Evolutionary conservation across 768 basidiomycete species (phyloP), one percentile per base, ranked within the genome.

Genomic region (Tephrocybe sp.): DNA sequence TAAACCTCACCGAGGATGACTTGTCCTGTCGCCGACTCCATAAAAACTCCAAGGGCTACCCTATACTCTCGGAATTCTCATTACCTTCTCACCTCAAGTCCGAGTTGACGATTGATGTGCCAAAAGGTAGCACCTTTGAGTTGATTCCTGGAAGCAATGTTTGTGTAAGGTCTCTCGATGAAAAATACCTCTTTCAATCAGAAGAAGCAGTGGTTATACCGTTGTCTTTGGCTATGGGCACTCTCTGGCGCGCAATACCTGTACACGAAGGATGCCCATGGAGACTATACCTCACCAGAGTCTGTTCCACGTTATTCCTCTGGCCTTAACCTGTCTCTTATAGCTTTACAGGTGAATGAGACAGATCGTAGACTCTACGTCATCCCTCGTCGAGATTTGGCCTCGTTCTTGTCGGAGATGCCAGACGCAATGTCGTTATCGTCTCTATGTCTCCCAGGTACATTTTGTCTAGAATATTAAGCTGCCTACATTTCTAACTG

Each of bases 401-500:
- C 78, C 5, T 76, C 79, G 2, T 93, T 75, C 52, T 52, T 79
- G 41, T 69, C 77, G 9, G 69, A 78, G 26, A 70, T 96, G 39
- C 86, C 91, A 2, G 86, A 93, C 64, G 61, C 69, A 2, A 68
- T 80, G 0, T 77, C 85, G 6, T 68, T 96, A 24, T 90, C 89
- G 8, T 85, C 86, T 18, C 61, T 94, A n/a, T 66, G 82, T 51
- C 75, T 96, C 27, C 92, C 92, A 47, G 93, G 91, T 78, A 66
- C 55, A 70, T 78, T 13, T 24, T 27, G n/a, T 19, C 31, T 18
- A 26, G 53, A 9, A 30, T 45, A 35, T 51, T 54, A 12, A 53
- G 50, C 15, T 58, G 60, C 12, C 37, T 49, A 44, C 56, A n/a
- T n/a, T n/a, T n/a, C n/a, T n/a, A n/a, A n/a, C n/a, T n/a, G n/a